Percentiles rank a stretch among this genome's conserved stretches.
phyloP scores from a whole-genome alignment of 2,329 filamentous ascomycete species.

The Cladosporium sp. region DNA sequence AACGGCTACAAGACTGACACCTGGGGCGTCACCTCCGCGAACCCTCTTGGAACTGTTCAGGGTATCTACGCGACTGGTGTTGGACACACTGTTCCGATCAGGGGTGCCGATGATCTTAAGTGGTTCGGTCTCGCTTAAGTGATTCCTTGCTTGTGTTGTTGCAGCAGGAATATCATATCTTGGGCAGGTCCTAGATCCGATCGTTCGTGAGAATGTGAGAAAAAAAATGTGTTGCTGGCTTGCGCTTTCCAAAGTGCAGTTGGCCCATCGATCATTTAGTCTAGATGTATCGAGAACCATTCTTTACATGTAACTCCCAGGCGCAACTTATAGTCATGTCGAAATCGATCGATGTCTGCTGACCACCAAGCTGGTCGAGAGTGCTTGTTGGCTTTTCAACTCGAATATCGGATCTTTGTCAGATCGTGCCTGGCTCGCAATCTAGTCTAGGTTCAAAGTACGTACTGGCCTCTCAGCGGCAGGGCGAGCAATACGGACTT shows the following conservation, averaged over 20 bases:
- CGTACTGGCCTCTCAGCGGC: too few relatives aligned
- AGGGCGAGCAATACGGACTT: too few relatives aligned
- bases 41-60: constrained; percentile 32
- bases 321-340: neutral
- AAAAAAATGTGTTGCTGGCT: neutral
- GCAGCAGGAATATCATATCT: neutral
- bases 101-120: constrained; percentile 27
- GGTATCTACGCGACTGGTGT: constrained; percentile 41
- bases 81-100: constrained; percentile 40
- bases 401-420: neutral
- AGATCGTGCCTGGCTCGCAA: neutral
- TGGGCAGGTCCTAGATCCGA: neutral
- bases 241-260: neutral
- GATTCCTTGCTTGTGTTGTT: neutral
- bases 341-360: neutral
- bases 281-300: neutral
- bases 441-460: too few relatives aligned
- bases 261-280: neutral
- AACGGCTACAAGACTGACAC: constrained; percentile 38
- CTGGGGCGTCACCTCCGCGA: constrained; percentile 30
- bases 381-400: neutral
- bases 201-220: neutral
- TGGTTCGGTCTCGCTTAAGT: constrained; percentile 24
- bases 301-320: neutral
- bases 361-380: neutral